A percentile compares a stretch with the other conserved stretches of the same genome.
Conservation (phyloP, 169 alveolate genomes). For the Amoebophrya sp. region DNA sequence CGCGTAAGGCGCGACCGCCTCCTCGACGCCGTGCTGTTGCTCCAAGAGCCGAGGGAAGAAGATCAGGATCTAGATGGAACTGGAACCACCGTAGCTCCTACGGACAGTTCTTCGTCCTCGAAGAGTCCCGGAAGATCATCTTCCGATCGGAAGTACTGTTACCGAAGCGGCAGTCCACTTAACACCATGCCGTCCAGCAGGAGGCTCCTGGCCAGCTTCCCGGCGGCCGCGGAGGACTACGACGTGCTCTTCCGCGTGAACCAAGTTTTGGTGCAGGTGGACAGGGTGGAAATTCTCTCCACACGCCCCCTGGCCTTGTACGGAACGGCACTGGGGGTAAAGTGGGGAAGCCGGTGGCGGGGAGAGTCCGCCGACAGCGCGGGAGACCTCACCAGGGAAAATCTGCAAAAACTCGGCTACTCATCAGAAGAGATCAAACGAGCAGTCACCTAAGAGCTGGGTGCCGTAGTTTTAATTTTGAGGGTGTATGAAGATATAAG, state of each 20-base stretch:
- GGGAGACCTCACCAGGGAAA: neutral
- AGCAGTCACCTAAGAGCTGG: too few species aligned
- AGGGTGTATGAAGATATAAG: too few species aligned
- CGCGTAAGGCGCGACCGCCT: neutral
- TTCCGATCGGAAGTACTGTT: too few species aligned
- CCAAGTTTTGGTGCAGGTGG: neutral
- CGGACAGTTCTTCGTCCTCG: too few species aligned
- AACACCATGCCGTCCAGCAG: neutral
- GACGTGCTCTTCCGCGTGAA: neutral
- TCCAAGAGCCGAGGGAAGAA: too few species aligned
- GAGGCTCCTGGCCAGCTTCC: neutral
- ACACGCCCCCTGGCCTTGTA: neutral
- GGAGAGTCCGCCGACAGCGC: too few species aligned
- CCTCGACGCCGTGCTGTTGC: neutral
- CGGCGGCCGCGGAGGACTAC: neutral
- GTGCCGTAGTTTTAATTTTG: too few species aligned
- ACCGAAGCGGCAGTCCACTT: neutral
- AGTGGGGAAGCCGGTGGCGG: neutral
- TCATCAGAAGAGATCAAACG: too few species aligned
- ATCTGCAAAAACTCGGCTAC: neutral
- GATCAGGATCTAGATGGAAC: too few species aligned
- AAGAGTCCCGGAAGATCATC: too few species aligned
- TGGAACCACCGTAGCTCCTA: too few species aligned
- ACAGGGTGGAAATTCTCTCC: neutral
- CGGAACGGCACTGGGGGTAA: neutral